Evolutionary conservation across 805 yeast genomes (phyloP), one percentile per base, ranked within the genome.

Genomic region (Metschnikowia picachoensis): DNA sequence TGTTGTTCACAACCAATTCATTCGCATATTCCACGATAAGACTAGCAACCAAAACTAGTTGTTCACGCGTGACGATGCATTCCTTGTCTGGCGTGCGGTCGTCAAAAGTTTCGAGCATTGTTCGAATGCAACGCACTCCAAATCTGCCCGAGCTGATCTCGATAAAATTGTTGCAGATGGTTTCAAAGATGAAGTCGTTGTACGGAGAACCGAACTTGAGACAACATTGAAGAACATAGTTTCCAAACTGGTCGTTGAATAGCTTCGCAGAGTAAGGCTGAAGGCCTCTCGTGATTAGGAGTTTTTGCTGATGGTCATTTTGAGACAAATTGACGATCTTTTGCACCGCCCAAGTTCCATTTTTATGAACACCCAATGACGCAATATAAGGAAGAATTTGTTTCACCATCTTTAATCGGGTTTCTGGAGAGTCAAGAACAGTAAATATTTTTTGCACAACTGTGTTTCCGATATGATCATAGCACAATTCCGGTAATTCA

Each of bases 271-370:
- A 79, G 60, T 85, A 90, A 1, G 95, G 94, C 49, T 80, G 78
- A 51, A 94, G 75, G 35, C 89, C 79, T 25, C 78, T 71, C 8
- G 84, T 82, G 37, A 94, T 86, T 40, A 85, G 62, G 56, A 74
- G 68, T 63, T 80, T 84, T 44, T 69, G 74, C 50, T 66, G 72
- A 35, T 47, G 55, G 28, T 63, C 65, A 57, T 82, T 40, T 79
- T 75, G 37, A 75, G 81, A 40, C 80, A 81, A 51, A 53, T 82
- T 85, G 56, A 94, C 90, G 65, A 94, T 84, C 66, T 92, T 94
- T 66, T 94, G 99, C 20, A 96, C 95, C 2, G 97, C 98, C 99
- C 99, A 94, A 5, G 99, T 94, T 51, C 99, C 99, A 64, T 94
- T 94, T 61, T 94, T 94, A 69, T 94, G 99, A 46, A 89, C 84